Percentiles rank a stretch among this genome's conserved stretches.
These are phyloP conservation scores for Aspergillus quadricinctus DNA, from an alignment of 2,329 filamentous ascomycete species.

Conservation along the genomic window DNA sequence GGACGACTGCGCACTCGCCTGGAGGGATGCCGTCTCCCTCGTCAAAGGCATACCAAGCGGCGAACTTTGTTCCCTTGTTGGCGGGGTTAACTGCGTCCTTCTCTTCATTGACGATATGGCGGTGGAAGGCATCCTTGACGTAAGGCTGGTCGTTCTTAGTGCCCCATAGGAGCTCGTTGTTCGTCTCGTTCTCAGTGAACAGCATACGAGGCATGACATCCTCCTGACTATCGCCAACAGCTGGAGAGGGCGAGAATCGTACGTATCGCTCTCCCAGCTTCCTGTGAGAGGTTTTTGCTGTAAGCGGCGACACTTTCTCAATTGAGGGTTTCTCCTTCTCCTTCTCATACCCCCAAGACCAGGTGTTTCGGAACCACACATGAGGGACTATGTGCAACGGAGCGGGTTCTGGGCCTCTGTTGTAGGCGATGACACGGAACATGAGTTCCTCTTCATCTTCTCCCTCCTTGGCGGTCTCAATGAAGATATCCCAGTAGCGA, in stretches of 20 bases:
- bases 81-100: slow-evolving; percentile 77
- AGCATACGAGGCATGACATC: slow-evolving; percentile 82
- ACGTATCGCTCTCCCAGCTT: slow-evolving; percentile 79
- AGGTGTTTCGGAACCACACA: slow-evolving; percentile 95
- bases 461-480: slow-evolving; percentile 92
- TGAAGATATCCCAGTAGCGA: slow-evolving; percentile 94
- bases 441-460: slow-evolving; percentile 86
- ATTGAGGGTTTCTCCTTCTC: slow-evolving; percentile 77
- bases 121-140: slow-evolving; percentile 94
- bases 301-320: slow-evolving; percentile 58
- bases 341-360: slow-evolving; percentile 84
- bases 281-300: slow-evolving; percentile 72
- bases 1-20: slow-evolving; percentile 90
- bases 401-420: slow-evolving; percentile 83
- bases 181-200: slow-evolving; percentile 96
- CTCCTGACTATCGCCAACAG: slow-evolving; percentile 69
- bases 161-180: slow-evolving; percentile 70
- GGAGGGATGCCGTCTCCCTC: slow-evolving; percentile 82
- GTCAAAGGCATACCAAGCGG: slow-evolving; percentile 88
- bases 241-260: slow-evolving; percentile 83
- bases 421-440: slow-evolving; percentile 95
- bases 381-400: slow-evolving; percentile 92
- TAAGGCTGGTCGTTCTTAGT: slow-evolving; percentile 76
- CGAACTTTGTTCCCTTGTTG: slow-evolving; percentile 77
- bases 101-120: slow-evolving; percentile 76